Base-by-base conservation (phyloP, 805 yeast genomes). In the Ascoidea tarda region DNA sequence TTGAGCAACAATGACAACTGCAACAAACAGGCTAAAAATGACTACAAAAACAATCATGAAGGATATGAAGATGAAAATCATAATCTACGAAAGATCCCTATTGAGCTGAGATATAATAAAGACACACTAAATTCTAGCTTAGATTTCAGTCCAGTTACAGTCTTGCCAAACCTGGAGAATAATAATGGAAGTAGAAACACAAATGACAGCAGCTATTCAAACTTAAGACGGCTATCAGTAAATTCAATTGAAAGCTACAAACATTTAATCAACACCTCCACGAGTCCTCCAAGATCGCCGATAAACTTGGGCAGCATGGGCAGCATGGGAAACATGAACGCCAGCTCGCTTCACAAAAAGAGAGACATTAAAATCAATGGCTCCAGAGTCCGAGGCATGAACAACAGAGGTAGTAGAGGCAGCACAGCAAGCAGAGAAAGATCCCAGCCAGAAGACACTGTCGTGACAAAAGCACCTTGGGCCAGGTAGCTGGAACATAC, bases 391-490 rank as follows among this genome's bases (percentile, higher is more conserved):
- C 44, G 44, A 4, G 44, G 44, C 14, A 14, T 8, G 44, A 38
- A 38, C 44, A 38, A 14, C 8, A 14, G 8, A 10, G 44, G 14
- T 4, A 38, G 14, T 38, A 14, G 14, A 38, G 44, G 44, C 8
- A 8, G 44, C 14, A 38, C 14, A 38, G 44, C 4, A 2, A 8
- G 14, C 44, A 14, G 21, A 48, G 47, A n/a, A 44, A 33, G 33
- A 31, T 32, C n/a, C 31, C 6, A 21, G 32, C 14, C 46, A n/a
- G 31, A 42, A 46, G 38, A 38, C 21, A 31, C 16, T 33, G 38
- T 49, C 60, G 54, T 61, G 46, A 12, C 50, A 58, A 45, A 51
- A 59, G 54, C 57, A 59, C 45, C 54, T 54, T 46, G 53, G 56
- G 49, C 57, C 58, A 33, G 56, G 54, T 31, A 60, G 63, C 49